phyloP scores from a whole-genome alignment of 148 eudicot genomes.

The Mesembryanthemum crystallinum region DNA sequence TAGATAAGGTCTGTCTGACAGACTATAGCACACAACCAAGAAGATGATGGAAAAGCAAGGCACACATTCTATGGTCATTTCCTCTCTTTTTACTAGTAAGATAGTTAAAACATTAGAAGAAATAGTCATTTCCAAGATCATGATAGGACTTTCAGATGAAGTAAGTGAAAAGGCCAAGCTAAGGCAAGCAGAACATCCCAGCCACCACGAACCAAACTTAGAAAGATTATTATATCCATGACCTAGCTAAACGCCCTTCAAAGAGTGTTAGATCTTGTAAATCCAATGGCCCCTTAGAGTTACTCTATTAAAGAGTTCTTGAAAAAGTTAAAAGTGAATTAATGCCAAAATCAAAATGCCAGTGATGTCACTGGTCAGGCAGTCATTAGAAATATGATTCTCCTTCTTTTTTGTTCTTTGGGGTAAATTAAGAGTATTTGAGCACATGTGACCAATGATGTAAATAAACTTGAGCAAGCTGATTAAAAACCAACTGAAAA shows the following conservation, averaged over 20 bases:
- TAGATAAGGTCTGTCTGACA: not conserved
- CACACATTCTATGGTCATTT: not conserved
- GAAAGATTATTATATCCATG: conserved; percentile 2
- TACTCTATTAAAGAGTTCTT: not conserved
- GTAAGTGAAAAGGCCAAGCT: not conserved
- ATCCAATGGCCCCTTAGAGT: not conserved
- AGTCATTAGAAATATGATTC: too few relatives aligned
- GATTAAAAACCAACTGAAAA: too few relatives aligned
- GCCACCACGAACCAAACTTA: conserved; percentile 2
- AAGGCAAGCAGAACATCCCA: not conserved
- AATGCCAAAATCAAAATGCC: too few relatives aligned
- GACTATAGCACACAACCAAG: not conserved
- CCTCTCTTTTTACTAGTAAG: not conserved
- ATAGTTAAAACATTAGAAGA: not conserved
- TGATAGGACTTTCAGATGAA: not conserved
- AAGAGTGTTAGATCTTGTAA: not conserved
- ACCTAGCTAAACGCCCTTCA: not conserved
- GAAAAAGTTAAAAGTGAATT: too few relatives aligned
- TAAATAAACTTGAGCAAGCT: too few relatives aligned
- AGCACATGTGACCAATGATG: too few relatives aligned
- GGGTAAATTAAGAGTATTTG: too few relatives aligned
- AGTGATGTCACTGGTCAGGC: too few relatives aligned
- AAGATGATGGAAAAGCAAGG: conserved; percentile 8
- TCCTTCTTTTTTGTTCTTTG: too few relatives aligned
- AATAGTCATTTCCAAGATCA: not conserved